These are phyloP conservation scores for Solanum paucissectum DNA, from an alignment of 257 asterid genomes.

Conservation along the genomic window DNA sequence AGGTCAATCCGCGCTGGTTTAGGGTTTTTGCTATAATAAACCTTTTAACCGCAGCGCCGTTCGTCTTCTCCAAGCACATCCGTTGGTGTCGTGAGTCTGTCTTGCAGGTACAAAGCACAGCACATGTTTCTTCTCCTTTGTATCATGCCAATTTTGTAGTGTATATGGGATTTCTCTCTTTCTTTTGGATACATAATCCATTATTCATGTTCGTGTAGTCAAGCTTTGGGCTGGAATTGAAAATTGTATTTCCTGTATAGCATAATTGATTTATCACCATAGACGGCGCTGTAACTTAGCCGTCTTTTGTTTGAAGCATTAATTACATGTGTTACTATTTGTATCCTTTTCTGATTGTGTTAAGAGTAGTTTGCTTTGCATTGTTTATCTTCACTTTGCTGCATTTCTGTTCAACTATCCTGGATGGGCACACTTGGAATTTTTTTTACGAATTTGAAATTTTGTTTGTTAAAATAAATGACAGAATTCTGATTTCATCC, in stretches of 20 bases:
- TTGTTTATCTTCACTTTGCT: neutral
- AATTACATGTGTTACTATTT: neutral
- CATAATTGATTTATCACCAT: neutral
- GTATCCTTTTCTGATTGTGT: neutral
- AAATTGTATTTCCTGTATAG: neutral
- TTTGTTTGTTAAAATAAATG: neutral
- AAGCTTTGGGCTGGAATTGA: neutral
- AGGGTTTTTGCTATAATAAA: neutral
- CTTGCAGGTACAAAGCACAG: neutral
- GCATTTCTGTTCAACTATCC: neutral
- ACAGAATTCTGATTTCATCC: neutral
- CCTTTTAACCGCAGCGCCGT: neutral
- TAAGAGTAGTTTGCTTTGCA: neutral
- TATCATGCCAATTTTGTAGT: neutral
- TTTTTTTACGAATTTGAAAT: neutral
- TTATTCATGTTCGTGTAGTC: neutral
- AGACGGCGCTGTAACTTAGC: neutral
- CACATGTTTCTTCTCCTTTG: neutral
- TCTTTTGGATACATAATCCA: neutral
- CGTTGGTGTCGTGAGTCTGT: neutral
- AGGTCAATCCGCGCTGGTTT: neutral
- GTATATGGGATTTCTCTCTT: neutral
- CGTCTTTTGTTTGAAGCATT: neutral
- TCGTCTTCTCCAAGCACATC: neutral
- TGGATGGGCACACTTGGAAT: neutral